Evolutionary conservation across 139 green algal species (phyloP).

Genomic region (Spirogloea muscicola): DNA sequence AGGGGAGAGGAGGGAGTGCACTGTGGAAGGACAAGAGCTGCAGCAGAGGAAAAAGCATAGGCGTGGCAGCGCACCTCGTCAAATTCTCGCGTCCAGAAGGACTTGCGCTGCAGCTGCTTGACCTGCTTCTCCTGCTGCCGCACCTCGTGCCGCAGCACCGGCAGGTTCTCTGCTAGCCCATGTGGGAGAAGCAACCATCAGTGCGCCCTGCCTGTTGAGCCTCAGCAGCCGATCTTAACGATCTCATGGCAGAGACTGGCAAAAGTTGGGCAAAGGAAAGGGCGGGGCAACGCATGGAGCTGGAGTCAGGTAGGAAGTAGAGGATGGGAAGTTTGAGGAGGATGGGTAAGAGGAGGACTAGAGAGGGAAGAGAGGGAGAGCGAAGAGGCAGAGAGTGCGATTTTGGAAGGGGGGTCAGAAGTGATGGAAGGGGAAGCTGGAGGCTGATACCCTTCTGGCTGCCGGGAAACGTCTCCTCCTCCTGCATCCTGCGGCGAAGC

Average conservation of each 20-base stretch:
- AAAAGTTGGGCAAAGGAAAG: no score
- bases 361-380: not conserved
- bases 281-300: no score
- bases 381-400: no score
- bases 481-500: not conserved
- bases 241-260: no score
- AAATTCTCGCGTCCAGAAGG: slow-evolving; percentile 32
- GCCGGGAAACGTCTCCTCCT: not conserved
- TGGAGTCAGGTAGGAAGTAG: no score
- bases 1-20: no score
- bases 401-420: no score
- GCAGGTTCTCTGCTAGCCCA: slow-evolving; percentile 12
- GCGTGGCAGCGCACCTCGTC: slow-evolving; percentile 24
- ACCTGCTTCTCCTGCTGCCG: slow-evolving; percentile 40
- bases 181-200: not conserved
- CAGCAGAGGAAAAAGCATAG: no score
- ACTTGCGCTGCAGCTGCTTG: slow-evolving; percentile 29
- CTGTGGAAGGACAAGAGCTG: no score
- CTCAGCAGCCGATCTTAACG: no score
- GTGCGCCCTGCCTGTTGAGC: no score
- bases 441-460: slow-evolving; percentile 1
- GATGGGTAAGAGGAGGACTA: not conserved
- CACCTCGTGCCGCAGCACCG: slow-evolving; percentile 18
- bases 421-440: not conserved
- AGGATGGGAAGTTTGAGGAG: no score